These are phyloP conservation scores for Cutaneotrichosporon sp. DNA, from an alignment of 1,284 basidiomycete genomes.

Conservation along the genomic window DNA sequence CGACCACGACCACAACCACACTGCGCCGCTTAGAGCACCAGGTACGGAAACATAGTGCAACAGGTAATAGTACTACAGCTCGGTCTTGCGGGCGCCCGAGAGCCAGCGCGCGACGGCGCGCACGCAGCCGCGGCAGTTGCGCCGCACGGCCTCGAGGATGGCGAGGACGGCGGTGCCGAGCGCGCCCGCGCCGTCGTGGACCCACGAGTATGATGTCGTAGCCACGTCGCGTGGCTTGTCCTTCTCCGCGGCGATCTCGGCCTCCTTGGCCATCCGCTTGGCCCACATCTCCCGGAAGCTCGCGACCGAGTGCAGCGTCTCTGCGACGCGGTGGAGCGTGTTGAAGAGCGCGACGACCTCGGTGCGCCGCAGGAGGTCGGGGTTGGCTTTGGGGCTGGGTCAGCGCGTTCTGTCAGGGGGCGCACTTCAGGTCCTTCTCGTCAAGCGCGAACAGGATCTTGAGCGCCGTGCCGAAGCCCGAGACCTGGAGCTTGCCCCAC, in stretches of 20 bases:
- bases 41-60: slow-evolving; percentile 1
- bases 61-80: slow-evolving; percentile 14
- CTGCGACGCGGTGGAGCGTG: slow-evolving; percentile 87
- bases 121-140: slow-evolving; percentile 29
- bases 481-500: slow-evolving; percentile 97
- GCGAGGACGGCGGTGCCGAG: slow-evolving; percentile 18
- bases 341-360: slow-evolving; percentile 98
- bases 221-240: slow-evolving; percentile 2
- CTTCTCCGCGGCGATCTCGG: slow-evolving; percentile 15
- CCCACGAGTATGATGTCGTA: not conserved
- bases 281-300: slow-evolving; percentile 81
- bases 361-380: slow-evolving; percentile 79
- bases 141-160: slow-evolving; percentile 22
- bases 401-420: slow-evolving; percentile 20
- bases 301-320: slow-evolving; percentile 78
- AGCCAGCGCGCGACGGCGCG: slow-evolving; percentile 11
- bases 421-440: slow-evolving; percentile 78
- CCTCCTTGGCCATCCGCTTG: slow-evolving; percentile 47
- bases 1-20: too few species aligned
- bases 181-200: not conserved
- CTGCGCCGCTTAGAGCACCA: too few species aligned
- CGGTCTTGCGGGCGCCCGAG: slow-evolving; percentile 11
- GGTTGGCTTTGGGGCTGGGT: slow-evolving; percentile 69
- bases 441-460: slow-evolving; percentile 98
- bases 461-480: slow-evolving; percentile 89